Percentiles rank a stretch among this genome's conserved stretches.
Evolutionary conservation across 768 basidiomycete genomes (phyloP).

Genomic region (Rubroboletus satanas): DNA sequence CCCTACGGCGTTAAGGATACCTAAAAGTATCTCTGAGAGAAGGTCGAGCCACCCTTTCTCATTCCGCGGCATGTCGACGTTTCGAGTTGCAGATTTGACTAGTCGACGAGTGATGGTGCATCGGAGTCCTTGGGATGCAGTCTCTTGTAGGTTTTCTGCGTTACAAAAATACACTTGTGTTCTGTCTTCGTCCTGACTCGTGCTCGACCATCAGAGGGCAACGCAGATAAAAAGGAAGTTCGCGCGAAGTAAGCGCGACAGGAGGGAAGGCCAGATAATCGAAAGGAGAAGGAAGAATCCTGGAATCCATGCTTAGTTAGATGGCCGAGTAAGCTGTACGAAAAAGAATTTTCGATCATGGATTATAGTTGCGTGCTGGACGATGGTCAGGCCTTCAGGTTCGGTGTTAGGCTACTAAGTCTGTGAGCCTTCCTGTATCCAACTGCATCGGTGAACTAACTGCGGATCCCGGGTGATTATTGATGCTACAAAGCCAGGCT

Average conservation of each 20-base stretch:
- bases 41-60: neutral
- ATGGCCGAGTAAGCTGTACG: neutral
- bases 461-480: neutral
- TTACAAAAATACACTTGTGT: neutral
- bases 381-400: neutral
- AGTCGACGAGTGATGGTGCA: neutral
- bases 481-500: neutral
- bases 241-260: neutral
- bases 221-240: neutral
- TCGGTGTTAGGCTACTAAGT: neutral
- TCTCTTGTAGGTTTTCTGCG: conserved; percentile 4
- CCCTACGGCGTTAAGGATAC: fast-evolving
- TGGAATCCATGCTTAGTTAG: neutral
- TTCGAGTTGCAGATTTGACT: neutral
- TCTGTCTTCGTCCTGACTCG: neutral
- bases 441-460: neutral
- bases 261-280: neutral
- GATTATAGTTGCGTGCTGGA: neutral
- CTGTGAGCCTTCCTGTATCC: neutral
- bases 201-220: neutral
- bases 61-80: neutral
- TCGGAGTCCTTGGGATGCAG: neutral
- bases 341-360: neutral
- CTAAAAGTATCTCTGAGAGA: fast-evolving
- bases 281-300: neutral